phyloP scores from a whole-genome alignment of 805 yeast species.

The Grigorovia humatica region DNA sequence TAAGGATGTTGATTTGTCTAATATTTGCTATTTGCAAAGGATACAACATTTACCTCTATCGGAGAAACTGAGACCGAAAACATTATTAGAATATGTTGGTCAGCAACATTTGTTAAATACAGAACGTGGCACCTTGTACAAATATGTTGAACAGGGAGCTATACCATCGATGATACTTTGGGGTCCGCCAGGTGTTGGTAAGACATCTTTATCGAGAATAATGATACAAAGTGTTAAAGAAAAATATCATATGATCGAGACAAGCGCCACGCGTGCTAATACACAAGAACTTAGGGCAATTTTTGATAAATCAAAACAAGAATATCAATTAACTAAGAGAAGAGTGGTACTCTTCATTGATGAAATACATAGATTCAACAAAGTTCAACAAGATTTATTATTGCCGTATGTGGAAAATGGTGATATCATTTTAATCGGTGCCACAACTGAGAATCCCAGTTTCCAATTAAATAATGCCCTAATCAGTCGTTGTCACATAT shows the following conservation, averaged over 20 bases:
- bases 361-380: constrained; percentile 83
- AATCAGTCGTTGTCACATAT: constrained; percentile 73
- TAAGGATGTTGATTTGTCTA: constrained; percentile 8
- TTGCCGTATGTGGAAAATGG: constrained; percentile 81
- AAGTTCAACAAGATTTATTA: constrained; percentile 79
- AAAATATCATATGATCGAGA: constrained; percentile 50
- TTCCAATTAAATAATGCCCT: constrained; percentile 74
- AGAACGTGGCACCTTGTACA: constrained; percentile 49
- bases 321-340: constrained; percentile 34
- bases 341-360: constrained; percentile 74
- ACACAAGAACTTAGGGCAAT: constrained; percentile 51
- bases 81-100: constrained; percentile 66
- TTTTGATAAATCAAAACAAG: constrained; percentile 35
- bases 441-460: constrained; percentile 95
- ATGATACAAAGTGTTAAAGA: constrained; percentile 23
- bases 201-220: constrained; percentile 73
- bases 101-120: constrained; percentile 67
- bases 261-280: constrained; percentile 68
- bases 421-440: constrained; percentile 73
- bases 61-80: constrained; percentile 71
- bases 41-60: constrained; percentile 44
- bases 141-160: constrained; percentile 48
- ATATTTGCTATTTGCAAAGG: constrained; percentile 19
- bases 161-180: constrained; percentile 81
- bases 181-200: constrained; percentile 95